Conservation (phyloP, 2,329 filamentous ascomycete genomes). For the Epichloe uncinata region DNA sequence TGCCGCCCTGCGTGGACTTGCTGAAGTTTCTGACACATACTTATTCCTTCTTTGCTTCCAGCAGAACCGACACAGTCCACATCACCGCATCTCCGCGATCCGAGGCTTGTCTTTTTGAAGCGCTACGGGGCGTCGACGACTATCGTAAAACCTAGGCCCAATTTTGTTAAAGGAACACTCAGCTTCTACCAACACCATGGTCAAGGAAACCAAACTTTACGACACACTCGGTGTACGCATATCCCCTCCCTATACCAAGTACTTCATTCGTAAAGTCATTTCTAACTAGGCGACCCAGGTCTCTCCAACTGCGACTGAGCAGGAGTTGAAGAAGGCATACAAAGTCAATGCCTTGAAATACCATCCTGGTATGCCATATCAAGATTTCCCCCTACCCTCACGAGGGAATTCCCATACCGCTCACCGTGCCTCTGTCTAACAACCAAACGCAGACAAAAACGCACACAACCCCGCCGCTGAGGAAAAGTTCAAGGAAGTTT, state of each 20-base stretch:
- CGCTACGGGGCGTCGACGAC: constrained; percentile 5
- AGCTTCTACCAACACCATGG: constrained; percentile 41
- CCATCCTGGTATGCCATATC: constrained; percentile 58
- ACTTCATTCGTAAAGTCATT: neutral
- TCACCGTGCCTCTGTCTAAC: constrained; percentile 1
- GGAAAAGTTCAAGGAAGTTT: constrained; percentile 97
- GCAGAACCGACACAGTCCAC: neutral
- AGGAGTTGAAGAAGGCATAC: constrained; percentile 85
- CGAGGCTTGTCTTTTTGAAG: neutral
- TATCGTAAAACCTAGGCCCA: neutral
- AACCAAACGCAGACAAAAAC: constrained; percentile 66
- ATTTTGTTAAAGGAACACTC: constrained; percentile 4
- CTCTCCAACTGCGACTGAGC: constrained; percentile 63
- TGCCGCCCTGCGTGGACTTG: neutral
- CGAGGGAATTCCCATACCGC: neutral
- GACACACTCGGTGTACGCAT: constrained; percentile 60
- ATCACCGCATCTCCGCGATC: neutral
- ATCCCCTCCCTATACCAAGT: neutral
- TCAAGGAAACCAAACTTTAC: constrained; percentile 68
- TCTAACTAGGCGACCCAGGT: constrained; percentile 39
- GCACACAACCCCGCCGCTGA: constrained; percentile 82
- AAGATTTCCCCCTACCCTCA: constrained; percentile 7
- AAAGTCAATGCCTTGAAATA: constrained; percentile 71
- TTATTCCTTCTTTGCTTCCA: neutral
- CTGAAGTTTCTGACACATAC: neutral